Conservation (phyloP, 345 rosid genomes). For the Citrus cavaleriei region DNA sequence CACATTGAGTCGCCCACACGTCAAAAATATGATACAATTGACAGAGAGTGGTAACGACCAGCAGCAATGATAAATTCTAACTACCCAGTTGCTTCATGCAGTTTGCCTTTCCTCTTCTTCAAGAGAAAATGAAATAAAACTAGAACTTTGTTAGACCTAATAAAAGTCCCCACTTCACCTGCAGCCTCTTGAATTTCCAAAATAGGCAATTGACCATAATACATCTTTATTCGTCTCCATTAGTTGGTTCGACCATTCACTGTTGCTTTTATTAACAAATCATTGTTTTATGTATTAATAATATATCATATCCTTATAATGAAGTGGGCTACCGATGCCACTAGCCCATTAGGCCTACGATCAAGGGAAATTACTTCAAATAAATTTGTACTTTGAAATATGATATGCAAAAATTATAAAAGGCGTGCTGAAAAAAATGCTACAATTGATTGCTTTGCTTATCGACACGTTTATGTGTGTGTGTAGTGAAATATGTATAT, state of each 20-base stretch:
- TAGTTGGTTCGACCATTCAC: neutral
- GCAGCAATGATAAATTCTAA: conserved; percentile 30
- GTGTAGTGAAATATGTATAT: too few species aligned
- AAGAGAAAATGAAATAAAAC: conserved; percentile 2
- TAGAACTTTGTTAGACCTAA: conserved; percentile 14
- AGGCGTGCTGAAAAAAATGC: neutral
- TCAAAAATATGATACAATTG: conserved; percentile 4
- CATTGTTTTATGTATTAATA: neutral
- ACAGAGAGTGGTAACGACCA: conserved; percentile 12
- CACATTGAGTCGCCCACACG: conserved; percentile 35
- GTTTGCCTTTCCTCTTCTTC: conserved; percentile 16
- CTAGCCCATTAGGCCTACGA: neutral
- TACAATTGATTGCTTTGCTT: too few species aligned
- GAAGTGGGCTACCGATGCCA: neutral
- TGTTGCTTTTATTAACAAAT: neutral
- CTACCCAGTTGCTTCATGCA: conserved; percentile 19
- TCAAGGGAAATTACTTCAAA: neutral
- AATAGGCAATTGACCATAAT: neutral
- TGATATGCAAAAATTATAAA: neutral
- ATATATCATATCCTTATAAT: neutral
- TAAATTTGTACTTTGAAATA: neutral
- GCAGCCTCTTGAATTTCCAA: neutral
- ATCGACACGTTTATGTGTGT: too few species aligned
- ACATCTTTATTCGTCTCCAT: neutral
- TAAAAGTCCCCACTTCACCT: neutral